Base-by-base conservation (phyloP, 1,139 yeast genomes). In the Yamadazyma dushanensis region DNA sequence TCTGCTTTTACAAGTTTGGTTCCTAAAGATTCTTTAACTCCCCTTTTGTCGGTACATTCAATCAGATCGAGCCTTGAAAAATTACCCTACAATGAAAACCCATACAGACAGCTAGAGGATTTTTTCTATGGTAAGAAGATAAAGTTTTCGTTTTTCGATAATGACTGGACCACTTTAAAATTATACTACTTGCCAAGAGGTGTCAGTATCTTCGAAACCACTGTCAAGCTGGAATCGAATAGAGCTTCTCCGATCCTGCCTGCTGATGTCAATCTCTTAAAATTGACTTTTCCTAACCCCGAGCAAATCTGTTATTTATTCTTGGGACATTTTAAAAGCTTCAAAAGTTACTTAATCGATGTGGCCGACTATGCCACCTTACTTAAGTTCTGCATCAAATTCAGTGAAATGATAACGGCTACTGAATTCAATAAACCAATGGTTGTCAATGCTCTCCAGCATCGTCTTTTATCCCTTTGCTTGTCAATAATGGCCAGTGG, bases 401-500 rank as follows among this genome's bases (percentile, higher is more conserved):
- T 39, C 25, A 16, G 33, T 29, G 32, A 35, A 2, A 8, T 32
- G 3, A 15, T 46, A n/a, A 21, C 32, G 5, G 18, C 29, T 7
- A 34, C 38, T 16, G 31, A 35, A 15, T 36, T 21, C 24, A 35
- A 41, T 26, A 10, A 39, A 15, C 31, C 33, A 3, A 17, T 45
- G 6, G 19, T 20, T 4, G 14, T 47, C 3, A 33, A 31, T 23
- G 22, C 39, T 7, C 36, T 46, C 26, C 51, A 49, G 28, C 38
- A 44, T 23, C 38, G 57, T 26, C 25, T 43, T 15, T 32, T 56
- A 13, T 38, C 52, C 2, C 34, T 61, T 10, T 38, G 47, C 16
- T 53, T 56, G 24, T 28, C 53, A 4, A 49, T 58, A 9, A 34
- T 60, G 16, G 51, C 58, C 2, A 53, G 46, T 36, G 67, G 67